Base-by-base conservation (phyloP, 345 rosid genomes). In the Camelina hispida region DNA sequence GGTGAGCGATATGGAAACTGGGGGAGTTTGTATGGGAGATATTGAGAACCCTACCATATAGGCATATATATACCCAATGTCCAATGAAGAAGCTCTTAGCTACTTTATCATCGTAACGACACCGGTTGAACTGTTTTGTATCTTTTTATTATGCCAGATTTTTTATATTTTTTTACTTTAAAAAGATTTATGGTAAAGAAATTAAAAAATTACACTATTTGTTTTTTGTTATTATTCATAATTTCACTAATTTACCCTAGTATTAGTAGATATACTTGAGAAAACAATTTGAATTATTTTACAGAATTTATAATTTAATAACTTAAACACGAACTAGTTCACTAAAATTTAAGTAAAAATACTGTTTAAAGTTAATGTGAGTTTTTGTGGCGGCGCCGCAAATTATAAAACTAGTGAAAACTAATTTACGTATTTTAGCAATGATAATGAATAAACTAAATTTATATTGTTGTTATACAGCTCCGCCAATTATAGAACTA, bases 41-140 rank as follows among this genome's bases (percentile, higher is more conserved):
- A 50, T 50, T 11, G 60, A 52, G 15, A 51, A 20, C 35, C 18
- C 7, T 43, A 42, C 64, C 64, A 11, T 54, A 51, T 53, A 54
- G n/a, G 58, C 58, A 9, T 50, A 50, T 66, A 40, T 25, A 12
- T 14, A 10, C 18, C 25, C 22, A 30, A 4, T 0, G 15, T 37
- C 8, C 2, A 3, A 44, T 14, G 16, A 25, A 54, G 40, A 54
- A 15, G 15, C 23, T 40, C 14, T 38, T n/a, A 3, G 47, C 1
- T 15, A 53, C 23, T 34, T 25, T 68, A 11, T 42, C 28, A 16
- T 25, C 40, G 5, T 23, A 7, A 18, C 1, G 51, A 12, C 72
- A 68, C 4, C 38, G 53, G 51, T 38, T 17, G 6, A 23, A 15
- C 25, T 17, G 2, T 11, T 53, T 38, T 51, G 9, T 35, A 12